phyloP scores from a whole-genome alignment of 805 yeast genomes.

The Saccharomycopsis olivae region DNA sequence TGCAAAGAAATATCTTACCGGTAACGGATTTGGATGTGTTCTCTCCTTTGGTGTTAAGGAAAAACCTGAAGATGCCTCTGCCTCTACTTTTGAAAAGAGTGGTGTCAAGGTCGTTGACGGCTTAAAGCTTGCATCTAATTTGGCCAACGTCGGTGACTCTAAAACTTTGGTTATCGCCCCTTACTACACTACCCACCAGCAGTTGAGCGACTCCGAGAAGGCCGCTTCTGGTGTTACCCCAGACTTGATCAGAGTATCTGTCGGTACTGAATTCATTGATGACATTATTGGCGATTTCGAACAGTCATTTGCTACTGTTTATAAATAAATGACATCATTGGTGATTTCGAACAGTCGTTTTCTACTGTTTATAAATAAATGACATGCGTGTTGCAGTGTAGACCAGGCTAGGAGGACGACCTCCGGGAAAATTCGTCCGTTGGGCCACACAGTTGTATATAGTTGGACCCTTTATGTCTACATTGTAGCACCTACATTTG shows the following conservation, averaged over 20 bases:
- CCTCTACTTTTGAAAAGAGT: conserved; percentile 57
- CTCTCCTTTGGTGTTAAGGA: conserved; percentile 80
- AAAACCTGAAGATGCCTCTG: conserved; percentile 34
- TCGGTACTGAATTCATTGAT: conserved; percentile 86
- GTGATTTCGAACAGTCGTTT: conserved; percentile 80
- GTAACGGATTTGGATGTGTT: conserved; percentile 75
- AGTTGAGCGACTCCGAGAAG: conserved; percentile 75
- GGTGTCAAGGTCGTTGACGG: conserved; percentile 79
- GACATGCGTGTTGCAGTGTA: too few species aligned
- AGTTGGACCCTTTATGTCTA: too few species aligned
- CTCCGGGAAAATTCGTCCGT: too few species aligned
- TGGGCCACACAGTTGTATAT: too few species aligned
- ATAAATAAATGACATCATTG: conserved; percentile 60
- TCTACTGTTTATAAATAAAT: conserved; percentile 14
- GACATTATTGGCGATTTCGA: conserved; percentile 86
- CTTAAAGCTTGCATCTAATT: conserved; percentile 77
- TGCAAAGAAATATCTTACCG: conserved; percentile 69
- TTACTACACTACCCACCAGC: conserved; percentile 92
- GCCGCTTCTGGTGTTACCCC: conserved; percentile 75
- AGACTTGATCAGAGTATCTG: conserved; percentile 79
- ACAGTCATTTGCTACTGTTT: conserved; percentile 46
- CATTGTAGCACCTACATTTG: too few species aligned
- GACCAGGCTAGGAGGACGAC: too few species aligned
- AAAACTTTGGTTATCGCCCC: conserved; percentile 95
- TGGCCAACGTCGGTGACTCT: conserved; percentile 96